phyloP scores from a whole-genome alignment of 1,284 basidiomycete species.

The Ceratobasidium sp. region DNA sequence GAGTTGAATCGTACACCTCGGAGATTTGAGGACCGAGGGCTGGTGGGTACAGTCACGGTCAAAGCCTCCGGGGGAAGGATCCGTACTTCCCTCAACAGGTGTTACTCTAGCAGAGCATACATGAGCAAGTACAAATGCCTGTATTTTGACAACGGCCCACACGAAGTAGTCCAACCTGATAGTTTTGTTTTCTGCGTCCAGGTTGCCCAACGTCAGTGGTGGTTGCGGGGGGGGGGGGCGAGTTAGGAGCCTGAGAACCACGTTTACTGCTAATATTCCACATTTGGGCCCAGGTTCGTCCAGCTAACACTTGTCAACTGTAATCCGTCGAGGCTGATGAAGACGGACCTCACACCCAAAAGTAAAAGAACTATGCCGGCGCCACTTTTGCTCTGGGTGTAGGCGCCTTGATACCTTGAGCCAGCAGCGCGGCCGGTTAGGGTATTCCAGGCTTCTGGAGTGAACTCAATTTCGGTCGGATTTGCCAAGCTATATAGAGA shows the following conservation, averaged over 20 bases:
- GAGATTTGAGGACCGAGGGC: background rate
- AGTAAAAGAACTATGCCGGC: background rate
- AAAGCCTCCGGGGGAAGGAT: too few species aligned
- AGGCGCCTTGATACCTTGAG: background rate
- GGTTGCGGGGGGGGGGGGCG: background rate
- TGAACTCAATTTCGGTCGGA: background rate
- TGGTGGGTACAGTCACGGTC: too few species aligned
- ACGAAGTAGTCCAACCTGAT: constrained; percentile 1
- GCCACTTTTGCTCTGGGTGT: background rate
- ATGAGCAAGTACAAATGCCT: background rate
- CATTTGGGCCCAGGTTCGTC: background rate
- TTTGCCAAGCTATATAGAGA: background rate
- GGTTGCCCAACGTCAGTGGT: background rate
- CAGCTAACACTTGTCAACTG: background rate
- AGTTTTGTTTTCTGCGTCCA: background rate
- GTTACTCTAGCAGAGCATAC: background rate
- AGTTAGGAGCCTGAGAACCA: background rate
- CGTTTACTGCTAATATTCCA: background rate
- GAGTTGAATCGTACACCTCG: background rate
- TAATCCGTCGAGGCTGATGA: background rate
- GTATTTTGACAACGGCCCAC: background rate
- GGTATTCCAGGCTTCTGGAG: background rate
- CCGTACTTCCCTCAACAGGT: background rate
- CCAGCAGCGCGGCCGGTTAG: background rate
- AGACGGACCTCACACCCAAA: background rate